These are phyloP conservation scores for barley (Hordeum vulgare) DNA, from an alignment of 176 grass and related monocot species.

Conservation along the genomic window MorexV3_pseudomolecules_assembly NC_058520.1:617846050-617846549, in stretches of 20 bases:
- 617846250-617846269: conserved; percentile 21
- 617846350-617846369: background rate
- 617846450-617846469: background rate
- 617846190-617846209: background rate
- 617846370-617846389: background rate
- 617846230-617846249: background rate
- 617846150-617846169: background rate
- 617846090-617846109: background rate
- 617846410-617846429: background rate
- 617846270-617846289: background rate
- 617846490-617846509: background rate
- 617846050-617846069: background rate
- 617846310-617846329: background rate
- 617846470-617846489: background rate
- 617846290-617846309: conserved; percentile 26
- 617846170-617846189: background rate
- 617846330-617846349: background rate
- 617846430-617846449: background rate
- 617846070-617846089: background rate
- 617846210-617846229: background rate
- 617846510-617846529: no score
- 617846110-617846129: background rate
- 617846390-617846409: background rate
- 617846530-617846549: no score
- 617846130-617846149: background rate